Percentiles rank a stretch among this genome's conserved stretches.
phyloP scores from a whole-genome alignment of 192 early-diverging fungal genomes.

The Entrophospora sp. region DNA sequence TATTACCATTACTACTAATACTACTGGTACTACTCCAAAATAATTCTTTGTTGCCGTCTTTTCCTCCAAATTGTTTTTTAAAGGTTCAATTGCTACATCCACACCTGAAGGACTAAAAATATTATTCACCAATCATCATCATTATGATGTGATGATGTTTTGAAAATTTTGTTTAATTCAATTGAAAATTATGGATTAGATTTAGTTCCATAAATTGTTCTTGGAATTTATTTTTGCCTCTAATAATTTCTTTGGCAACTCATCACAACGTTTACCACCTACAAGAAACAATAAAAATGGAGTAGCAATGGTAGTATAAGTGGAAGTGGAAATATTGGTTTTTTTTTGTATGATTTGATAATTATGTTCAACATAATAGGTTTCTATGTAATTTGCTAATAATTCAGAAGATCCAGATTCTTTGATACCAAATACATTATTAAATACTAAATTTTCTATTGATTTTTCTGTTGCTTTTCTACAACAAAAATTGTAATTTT shows the following conservation, averaged over 20 bases:
- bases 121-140: constrained; percentile 33
- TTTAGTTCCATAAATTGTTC: constrained; percentile 35
- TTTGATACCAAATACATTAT: neutral
- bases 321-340: neutral
- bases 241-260: constrained; percentile 26
- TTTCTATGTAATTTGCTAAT: constrained; percentile 28
- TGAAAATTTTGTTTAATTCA: constrained; percentile 9
- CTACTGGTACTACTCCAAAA: too few species aligned
- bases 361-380: neutral
- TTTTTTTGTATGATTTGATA: neutral
- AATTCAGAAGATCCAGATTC: constrained; percentile 32
- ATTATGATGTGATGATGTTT: neutral
- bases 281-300: constrained; percentile 35
- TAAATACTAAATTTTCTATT: constrained; percentile 12
- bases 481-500: constrained; percentile 33
- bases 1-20: too few species aligned
- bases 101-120: constrained; percentile 54
- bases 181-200: constrained; percentile 10
- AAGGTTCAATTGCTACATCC: constrained; percentile 23
- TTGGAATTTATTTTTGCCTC: constrained; percentile 20
- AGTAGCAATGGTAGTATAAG: neutral
- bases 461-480: constrained; percentile 30
- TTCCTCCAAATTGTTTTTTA: constrained; percentile 2
- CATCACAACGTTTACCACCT: constrained; percentile 42
- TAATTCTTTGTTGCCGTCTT: too few species aligned